A percentile compares a stretch with the other conserved stretches of the same genome.
These are phyloP conservation scores for Pilaira anomala DNA, from an alignment of 192 early-diverging fungal species.

Conservation along the genomic window DNA sequence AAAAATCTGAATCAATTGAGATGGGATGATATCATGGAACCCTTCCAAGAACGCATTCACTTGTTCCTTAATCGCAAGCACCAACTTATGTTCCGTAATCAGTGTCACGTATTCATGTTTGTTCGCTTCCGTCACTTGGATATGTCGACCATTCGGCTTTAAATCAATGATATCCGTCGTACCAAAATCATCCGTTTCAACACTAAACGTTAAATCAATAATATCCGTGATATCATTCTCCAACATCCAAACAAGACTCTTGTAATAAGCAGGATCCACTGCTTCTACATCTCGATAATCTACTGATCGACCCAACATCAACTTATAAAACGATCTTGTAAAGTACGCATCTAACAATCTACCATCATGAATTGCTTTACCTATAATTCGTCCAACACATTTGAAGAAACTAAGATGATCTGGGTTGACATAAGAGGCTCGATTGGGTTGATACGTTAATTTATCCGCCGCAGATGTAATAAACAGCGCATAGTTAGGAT, in stretches of 20 bases:
- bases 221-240: constrained; percentile 95
- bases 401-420: constrained; percentile 95
- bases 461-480: constrained; percentile 92
- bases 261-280: constrained; percentile 95
- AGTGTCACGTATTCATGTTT: constrained; percentile 94
- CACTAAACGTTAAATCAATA: constrained; percentile 90
- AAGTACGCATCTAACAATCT: constrained; percentile 93
- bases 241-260: constrained; percentile 95
- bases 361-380: constrained; percentile 97
- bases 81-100: constrained; percentile 88
- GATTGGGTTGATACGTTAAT: constrained; percentile 97
- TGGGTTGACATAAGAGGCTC: constrained; percentile 84
- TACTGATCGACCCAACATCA: constrained; percentile 86
- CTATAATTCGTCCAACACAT: constrained; percentile 97
- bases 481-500: constrained; percentile 97
- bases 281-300: constrained; percentile 98
- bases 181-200: constrained; percentile 94
- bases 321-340: constrained; percentile 98
- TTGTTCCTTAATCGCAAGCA: constrained; percentile 89
- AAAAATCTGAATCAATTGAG: constrained; percentile 90
- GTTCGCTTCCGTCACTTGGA: constrained; percentile 90
- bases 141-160: constrained; percentile 81
- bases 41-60: constrained; percentile 89
- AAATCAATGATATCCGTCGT: constrained; percentile 78
- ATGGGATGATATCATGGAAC: constrained; percentile 93